phyloP scores from a whole-genome alignment of 2,329 filamentous ascomycete species.

The Aspergillus phoenicis region DNA sequence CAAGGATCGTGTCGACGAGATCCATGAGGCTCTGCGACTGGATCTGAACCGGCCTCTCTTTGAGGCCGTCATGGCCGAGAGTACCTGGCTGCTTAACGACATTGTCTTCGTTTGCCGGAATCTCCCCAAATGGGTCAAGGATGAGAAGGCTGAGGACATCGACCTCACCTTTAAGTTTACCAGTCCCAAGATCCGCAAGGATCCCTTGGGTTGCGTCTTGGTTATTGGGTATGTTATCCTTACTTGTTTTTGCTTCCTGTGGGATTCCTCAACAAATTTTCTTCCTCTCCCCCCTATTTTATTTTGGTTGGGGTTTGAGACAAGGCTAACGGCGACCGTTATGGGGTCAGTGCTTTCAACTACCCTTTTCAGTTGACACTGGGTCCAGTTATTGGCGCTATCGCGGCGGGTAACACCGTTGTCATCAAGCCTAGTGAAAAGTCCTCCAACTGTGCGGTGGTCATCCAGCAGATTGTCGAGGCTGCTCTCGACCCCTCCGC shows the following conservation, averaged over 20 bases:
- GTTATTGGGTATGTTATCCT: slow-evolving; percentile 70
- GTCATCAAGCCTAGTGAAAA: slow-evolving; percentile 90
- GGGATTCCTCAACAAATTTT: too few species aligned
- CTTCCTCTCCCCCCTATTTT: neutral
- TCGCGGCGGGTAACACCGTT: slow-evolving; percentile 86
- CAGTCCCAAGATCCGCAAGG: slow-evolving; percentile 77
- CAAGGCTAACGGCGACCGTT: neutral
- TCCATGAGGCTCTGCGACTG: slow-evolving; percentile 72
- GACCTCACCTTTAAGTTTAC: slow-evolving; percentile 68
- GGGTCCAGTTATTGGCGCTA: slow-evolving; percentile 81
- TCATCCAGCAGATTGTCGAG: slow-evolving; percentile 77
- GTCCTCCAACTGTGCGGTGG: slow-evolving; percentile 72
- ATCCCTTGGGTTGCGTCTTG: slow-evolving; percentile 79
- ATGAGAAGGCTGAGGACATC: slow-evolving; percentile 74
- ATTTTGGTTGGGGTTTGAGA: neutral
- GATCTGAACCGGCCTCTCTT: slow-evolving; percentile 78
- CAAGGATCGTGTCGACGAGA: slow-evolving; percentile 72
- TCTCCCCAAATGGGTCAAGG: slow-evolving; percentile 78
- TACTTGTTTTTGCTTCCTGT: neutral
- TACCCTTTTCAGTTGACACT: slow-evolving; percentile 83
- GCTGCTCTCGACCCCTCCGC: slow-evolving; percentile 74
- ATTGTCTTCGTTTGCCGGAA: slow-evolving; percentile 77
- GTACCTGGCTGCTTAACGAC: slow-evolving; percentile 78
- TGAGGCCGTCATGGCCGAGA: slow-evolving; percentile 74
- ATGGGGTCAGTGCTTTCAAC: slow-evolving; percentile 73